phyloP scores from a whole-genome alignment of 2,329 filamentous ascomycete genomes.

The Teratosphaeria epicoccoides region DNA sequence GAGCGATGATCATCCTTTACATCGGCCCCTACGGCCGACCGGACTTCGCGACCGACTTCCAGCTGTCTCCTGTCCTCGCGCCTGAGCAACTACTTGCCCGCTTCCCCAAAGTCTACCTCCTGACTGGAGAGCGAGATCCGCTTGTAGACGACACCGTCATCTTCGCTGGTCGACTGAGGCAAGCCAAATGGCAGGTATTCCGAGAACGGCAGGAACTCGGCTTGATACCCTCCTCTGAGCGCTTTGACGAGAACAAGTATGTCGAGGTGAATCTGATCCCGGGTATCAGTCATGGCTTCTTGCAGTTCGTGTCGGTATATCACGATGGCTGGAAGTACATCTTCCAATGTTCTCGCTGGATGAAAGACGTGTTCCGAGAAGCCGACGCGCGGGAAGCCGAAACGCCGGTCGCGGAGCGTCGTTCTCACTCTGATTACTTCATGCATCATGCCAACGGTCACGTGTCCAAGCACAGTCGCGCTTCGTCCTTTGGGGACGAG shows the following conservation, averaged over 20 bases:
- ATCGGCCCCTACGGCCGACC: slow-evolving; percentile 88
- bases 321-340: slow-evolving; percentile 86
- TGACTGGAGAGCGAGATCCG: slow-evolving; percentile 91
- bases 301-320: slow-evolving; percentile 82
- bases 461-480: slow-evolving; percentile 7
- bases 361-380: slow-evolving; percentile 61
- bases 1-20: slow-evolving; percentile 96
- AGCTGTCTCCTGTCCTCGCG: slow-evolving; percentile 80
- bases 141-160: slow-evolving; percentile 95
- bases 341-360: slow-evolving; percentile 68
- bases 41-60: slow-evolving; percentile 83
- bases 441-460: slow-evolving; percentile 6
- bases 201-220: slow-evolving; percentile 45
- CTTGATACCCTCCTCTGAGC: slow-evolving; percentile 35
- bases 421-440: neutral
- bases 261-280: slow-evolving; percentile 78
- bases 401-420: slow-evolving; percentile 13
- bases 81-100: slow-evolving; percentile 70
- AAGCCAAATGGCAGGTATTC: slow-evolving; percentile 57
- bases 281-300: slow-evolving; percentile 83
- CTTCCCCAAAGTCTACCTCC: slow-evolving; percentile 91
- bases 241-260: slow-evolving; percentile 52
- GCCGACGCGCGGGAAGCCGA: slow-evolving; percentile 27
- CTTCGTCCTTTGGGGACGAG: slow-evolving; percentile 50
- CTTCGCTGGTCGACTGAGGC: slow-evolving; percentile 77